Evolutionary conservation across 352 stramenopile species (phyloP).

Genomic region (Pilasporangium apinafurcum): DNA sequence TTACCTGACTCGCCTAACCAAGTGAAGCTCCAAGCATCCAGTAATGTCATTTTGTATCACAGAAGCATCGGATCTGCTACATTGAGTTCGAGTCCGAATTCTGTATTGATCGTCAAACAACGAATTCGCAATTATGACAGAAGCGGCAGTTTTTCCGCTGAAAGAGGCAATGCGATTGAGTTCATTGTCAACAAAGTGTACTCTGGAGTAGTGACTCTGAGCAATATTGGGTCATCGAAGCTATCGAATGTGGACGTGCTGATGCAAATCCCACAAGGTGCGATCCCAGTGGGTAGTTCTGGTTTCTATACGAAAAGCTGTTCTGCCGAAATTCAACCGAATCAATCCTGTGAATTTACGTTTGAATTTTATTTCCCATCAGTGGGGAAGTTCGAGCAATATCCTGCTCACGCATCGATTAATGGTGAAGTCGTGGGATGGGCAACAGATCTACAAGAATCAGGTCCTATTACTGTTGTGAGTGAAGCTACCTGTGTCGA

Average conservation of each 20-base stretch:
- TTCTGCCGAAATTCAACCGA: constrained; percentile 22
- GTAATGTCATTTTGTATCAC: constrained; percentile 40
- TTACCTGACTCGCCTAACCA: constrained; percentile 4
- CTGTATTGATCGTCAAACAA: constrained; percentile 44
- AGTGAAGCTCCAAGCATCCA: constrained; percentile 9
- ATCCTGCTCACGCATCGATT: constrained; percentile 38
- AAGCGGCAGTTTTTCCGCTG: constrained; percentile 11
- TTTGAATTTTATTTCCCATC: constrained; percentile 61
- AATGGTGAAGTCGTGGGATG: constrained; percentile 27
- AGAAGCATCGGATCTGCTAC: constrained; percentile 26
- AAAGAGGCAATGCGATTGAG: constrained; percentile 17
- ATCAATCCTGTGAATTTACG: constrained; percentile 26
- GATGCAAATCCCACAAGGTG: constrained; percentile 58
- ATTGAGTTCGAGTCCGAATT: constrained; percentile 17
- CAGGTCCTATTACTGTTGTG: no score
- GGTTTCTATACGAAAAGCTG: constrained; percentile 49
- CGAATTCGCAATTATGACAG: constrained; percentile 14
- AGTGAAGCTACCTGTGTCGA: constrained; percentile 5
- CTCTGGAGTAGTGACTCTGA: constrained; percentile 40
- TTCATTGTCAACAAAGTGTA: constrained; percentile 49
- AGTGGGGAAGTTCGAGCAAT: constrained; percentile 37
- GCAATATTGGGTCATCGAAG: constrained; percentile 33
- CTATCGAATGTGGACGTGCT: constrained; percentile 35
- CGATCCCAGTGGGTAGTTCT: constrained; percentile 27
- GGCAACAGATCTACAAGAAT: no score